phyloP scores from a whole-genome alignment of 257 asterid species.

The Nicotiana tomentosiformis region DNA sequence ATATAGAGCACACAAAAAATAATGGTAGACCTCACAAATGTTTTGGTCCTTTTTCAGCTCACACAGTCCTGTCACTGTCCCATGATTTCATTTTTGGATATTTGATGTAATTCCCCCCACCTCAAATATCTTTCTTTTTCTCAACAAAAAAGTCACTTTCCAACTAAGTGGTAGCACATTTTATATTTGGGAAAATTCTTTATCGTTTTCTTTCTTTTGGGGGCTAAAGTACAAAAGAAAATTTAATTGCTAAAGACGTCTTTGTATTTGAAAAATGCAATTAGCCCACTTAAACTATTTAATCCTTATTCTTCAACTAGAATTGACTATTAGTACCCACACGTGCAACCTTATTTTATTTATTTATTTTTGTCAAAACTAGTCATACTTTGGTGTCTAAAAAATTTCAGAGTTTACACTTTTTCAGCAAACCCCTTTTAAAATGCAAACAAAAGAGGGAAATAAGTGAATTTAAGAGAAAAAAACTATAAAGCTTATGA shows the following conservation, averaged over 20 bases:
- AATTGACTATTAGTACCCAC: conserved; percentile 6
- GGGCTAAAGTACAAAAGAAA: neutral
- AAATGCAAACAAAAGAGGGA: neutral
- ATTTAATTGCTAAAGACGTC: neutral
- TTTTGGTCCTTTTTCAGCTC: conserved; percentile 7
- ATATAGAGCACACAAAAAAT: no score
- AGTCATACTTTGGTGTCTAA: neutral
- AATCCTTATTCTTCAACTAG: neutral
- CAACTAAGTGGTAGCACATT: neutral
- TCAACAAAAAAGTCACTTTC: conserved; percentile 22
- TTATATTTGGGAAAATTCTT: neutral
- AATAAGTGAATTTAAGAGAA: neutral
- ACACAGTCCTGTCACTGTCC: conserved; percentile 24
- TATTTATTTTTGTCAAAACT: neutral
- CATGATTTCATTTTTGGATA: conserved; percentile 8
- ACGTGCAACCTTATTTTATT: conserved; percentile 15
- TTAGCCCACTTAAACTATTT: neutral
- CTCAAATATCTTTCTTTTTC: neutral
- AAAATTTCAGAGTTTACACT: neutral
- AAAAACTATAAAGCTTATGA: neutral
- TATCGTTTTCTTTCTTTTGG: neutral
- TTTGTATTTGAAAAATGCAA: neutral
- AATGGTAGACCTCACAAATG: conserved; percentile 5
- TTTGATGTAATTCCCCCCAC: conserved; percentile 4
- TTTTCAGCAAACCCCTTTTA: neutral